phyloP scores from a whole-genome alignment of 2,329 filamentous ascomycete species.

The Calonectria pseudoturangicola region DNA sequence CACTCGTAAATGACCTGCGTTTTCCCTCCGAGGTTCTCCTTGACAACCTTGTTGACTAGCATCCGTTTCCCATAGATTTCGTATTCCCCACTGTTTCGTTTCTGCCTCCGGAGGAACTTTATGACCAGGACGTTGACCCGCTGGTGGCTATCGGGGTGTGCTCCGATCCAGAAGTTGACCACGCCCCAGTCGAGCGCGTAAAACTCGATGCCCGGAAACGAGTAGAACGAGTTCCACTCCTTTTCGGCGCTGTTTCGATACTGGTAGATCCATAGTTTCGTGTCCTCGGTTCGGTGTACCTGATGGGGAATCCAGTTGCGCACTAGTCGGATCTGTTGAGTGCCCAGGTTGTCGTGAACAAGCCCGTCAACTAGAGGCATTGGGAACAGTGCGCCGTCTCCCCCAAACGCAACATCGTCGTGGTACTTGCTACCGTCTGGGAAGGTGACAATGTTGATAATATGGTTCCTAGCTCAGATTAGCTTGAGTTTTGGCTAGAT shows the following conservation, averaged over 20 bases:
- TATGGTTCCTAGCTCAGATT: slow-evolving; percentile 66
- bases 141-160: slow-evolving; percentile 70
- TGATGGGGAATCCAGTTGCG: slow-evolving; percentile 68
- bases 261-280: slow-evolving; percentile 78
- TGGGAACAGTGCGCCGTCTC: slow-evolving; percentile 75
- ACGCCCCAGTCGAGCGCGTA: slow-evolving; percentile 69
- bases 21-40: slow-evolving; percentile 51
- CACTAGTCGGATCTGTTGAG: slow-evolving; percentile 73
- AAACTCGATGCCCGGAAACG: slow-evolving; percentile 80
- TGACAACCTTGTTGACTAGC: slow-evolving; percentile 49
- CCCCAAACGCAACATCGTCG: slow-evolving; percentile 80
- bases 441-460: slow-evolving; percentile 77
- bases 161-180: slow-evolving; percentile 75
- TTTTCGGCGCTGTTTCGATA: slow-evolving; percentile 68
- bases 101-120: slow-evolving; percentile 69
- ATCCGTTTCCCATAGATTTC: slow-evolving; percentile 53
- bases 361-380: slow-evolving; percentile 69
- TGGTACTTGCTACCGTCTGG: slow-evolving; percentile 68
- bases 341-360: slow-evolving; percentile 68
- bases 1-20: slow-evolving; percentile 52
- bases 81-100: slow-evolving; percentile 53
- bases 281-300: slow-evolving; percentile 56
- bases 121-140: slow-evolving; percentile 70
- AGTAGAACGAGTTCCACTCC: slow-evolving; percentile 78
- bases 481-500: background rate